phyloP scores from a whole-genome alignment of 2,329 filamentous ascomycete genomes.

The Sporothrix schenckii region DNA sequence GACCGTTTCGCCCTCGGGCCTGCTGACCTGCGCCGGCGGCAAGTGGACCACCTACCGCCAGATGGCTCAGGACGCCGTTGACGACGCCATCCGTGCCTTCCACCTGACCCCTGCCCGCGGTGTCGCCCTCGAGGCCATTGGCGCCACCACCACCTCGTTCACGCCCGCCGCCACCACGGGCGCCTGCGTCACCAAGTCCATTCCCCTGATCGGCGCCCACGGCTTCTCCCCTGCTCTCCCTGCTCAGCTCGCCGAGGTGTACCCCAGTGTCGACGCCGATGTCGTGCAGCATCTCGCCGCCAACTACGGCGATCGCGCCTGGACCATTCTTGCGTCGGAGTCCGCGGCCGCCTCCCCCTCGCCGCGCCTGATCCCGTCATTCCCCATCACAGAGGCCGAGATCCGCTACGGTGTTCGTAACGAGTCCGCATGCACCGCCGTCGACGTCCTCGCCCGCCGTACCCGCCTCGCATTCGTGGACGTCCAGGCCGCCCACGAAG shows the following conservation, averaged over 20 bases:
- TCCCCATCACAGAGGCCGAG: slow-evolving; percentile 52
- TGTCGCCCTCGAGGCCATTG: slow-evolving; percentile 38
- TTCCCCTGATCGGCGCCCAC: slow-evolving; percentile 72
- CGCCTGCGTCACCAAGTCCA: slow-evolving; percentile 54
- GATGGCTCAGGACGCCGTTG: slow-evolving; percentile 85
- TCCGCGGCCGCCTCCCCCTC: background rate
- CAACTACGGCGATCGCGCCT: slow-evolving; percentile 89
- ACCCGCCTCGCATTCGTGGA: slow-evolving; percentile 89
- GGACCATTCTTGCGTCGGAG: slow-evolving; percentile 63
- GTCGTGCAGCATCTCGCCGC: slow-evolving; percentile 85
- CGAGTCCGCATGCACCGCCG: slow-evolving; percentile 89
- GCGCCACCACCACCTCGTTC: background rate
- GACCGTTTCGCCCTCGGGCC: slow-evolving; percentile 71
- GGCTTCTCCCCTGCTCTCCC: slow-evolving; percentile 47
- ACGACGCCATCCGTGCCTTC: slow-evolving; percentile 72
- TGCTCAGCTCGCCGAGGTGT: slow-evolving; percentile 51
- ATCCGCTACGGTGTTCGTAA: slow-evolving; percentile 83
- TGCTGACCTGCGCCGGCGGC: slow-evolving; percentile 79
- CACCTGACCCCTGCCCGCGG: slow-evolving; percentile 54
- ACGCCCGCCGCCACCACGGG: slow-evolving; percentile 34
- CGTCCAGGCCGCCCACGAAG: slow-evolving; percentile 85
- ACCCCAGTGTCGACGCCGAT: slow-evolving; percentile 88
- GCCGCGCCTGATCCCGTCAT: slow-evolving; percentile 22
- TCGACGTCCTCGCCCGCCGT: slow-evolving; percentile 82
- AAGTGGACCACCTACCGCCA: slow-evolving; percentile 91